Percentiles rank a stretch among this genome's conserved stretches.
Conservation (phyloP, 106 monocot species). For the Acorus calamus region DNA sequence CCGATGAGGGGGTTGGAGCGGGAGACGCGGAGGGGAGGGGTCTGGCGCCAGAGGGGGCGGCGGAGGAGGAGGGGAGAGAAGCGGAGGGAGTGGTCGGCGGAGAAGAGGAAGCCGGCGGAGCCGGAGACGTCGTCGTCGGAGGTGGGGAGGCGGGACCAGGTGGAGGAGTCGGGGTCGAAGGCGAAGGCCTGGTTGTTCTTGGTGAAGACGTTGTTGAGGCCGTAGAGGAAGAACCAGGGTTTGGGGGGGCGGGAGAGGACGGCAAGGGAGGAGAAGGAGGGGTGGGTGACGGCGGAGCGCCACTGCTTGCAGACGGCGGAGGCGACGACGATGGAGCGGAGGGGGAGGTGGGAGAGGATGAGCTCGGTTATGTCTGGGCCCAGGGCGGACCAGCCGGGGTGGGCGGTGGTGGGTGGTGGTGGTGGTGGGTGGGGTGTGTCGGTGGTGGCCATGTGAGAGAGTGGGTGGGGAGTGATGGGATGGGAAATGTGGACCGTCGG, state of each 20-base stretch:
- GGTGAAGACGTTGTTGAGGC: constrained; percentile 45
- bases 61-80: constrained; percentile 17
- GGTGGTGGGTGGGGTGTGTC: not conserved
- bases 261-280: constrained; percentile 7
- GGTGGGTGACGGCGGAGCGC: constrained; percentile 21
- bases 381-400: constrained; percentile 22
- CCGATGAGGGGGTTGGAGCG: constrained; percentile 23
- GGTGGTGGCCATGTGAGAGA: too few species aligned
- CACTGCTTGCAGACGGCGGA: constrained; percentile 48
- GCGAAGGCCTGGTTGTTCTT: constrained; percentile 40
- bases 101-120: constrained; percentile 36
- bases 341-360: constrained; percentile 47
- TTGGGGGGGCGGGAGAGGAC: constrained; percentile 2
- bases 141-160: constrained; percentile 21
- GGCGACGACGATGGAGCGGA: constrained; percentile 29
- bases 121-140: constrained; percentile 17
- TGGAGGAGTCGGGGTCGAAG: constrained; percentile 35
- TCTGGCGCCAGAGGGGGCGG: constrained; percentile 22
- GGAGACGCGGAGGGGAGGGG: constrained; percentile 11
- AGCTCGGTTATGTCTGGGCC: constrained; percentile 40
- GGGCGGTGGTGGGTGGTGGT: not conserved
- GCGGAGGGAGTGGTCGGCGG: constrained; percentile 33
- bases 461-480: too few species aligned
- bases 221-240: constrained; percentile 64
- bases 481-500: too few species aligned